Percentiles rank a stretch among this genome's conserved stretches.
phyloP scores from a whole-genome alignment of 2,329 filamentous ascomycete species.

The Talaromyces atroroseus region DNA sequence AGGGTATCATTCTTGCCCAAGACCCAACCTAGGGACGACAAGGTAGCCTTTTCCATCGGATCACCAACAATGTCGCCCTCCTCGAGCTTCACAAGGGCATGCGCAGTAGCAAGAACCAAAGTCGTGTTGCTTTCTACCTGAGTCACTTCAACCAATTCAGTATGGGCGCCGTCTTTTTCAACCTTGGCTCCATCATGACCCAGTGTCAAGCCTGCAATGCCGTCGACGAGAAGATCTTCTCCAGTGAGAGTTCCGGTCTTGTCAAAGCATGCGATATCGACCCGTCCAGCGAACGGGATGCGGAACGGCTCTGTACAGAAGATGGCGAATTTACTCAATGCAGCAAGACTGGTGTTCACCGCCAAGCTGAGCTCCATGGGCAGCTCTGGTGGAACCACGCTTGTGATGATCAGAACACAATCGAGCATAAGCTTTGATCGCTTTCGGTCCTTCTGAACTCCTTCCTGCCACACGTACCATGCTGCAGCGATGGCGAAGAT shows the following conservation, averaged over 20 bases:
- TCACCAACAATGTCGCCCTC: conserved; percentile 97
- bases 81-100: conserved; percentile 91
- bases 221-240: conserved; percentile 93
- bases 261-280: conserved; percentile 96
- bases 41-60: conserved; percentile 97
- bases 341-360: conserved; percentile 94
- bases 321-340: conserved; percentile 89
- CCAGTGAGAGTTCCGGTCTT: conserved; percentile 97
- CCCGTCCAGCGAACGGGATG: conserved; percentile 90
- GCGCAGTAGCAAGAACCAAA: conserved; percentile 86
- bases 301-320: conserved; percentile 99
- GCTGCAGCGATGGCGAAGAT: conserved; percentile 95
- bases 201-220: conserved; percentile 82
- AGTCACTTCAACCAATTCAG: conserved; percentile 65
- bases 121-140: conserved; percentile 75
- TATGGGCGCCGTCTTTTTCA: conserved; percentile 77
- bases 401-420: conserved; percentile 95
- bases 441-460: conserved; percentile 89
- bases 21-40: conserved; percentile 83
- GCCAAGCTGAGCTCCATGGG: conserved; percentile 97
- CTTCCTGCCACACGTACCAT: conserved; percentile 98
- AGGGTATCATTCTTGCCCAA: conserved; percentile 86
- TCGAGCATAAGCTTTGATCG: conserved; percentile 95
- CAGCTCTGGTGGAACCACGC: conserved; percentile 94
- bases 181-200: conserved; percentile 61